Percentiles rank a stretch among this genome's conserved stretches.
Evolutionary conservation across 2,329 filamentous ascomycete genomes (phyloP).

Genomic region (Colletotrichum coccodes): DNA sequence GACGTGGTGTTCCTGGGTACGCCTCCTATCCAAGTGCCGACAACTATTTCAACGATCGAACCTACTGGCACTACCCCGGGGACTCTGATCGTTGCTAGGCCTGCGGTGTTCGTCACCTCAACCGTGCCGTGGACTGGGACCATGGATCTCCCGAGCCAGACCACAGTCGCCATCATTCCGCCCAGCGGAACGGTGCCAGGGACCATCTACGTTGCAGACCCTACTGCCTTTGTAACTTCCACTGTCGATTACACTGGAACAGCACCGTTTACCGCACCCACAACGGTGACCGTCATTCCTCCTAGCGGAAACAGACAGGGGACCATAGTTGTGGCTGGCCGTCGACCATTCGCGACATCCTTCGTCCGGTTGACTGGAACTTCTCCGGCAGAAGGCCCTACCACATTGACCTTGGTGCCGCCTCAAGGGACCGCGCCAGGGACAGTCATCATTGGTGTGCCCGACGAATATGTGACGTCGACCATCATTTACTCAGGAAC

Average conservation of each 20-base stretch:
- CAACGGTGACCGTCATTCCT: slow-evolving; percentile 15
- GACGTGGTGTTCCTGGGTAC: slow-evolving; percentile 5
- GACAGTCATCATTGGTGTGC: not conserved
- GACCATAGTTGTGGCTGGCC: slow-evolving; percentile 7
- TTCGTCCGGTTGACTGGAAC: not conserved
- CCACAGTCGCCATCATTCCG: slow-evolving; percentile 5
- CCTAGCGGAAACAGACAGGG: slow-evolving; percentile 10
- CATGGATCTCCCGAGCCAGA: not conserved
- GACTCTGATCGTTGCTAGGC: slow-evolving; percentile 19
- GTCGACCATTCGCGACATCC: not conserved
- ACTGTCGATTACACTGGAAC: slow-evolving; percentile 5
- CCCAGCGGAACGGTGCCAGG: slow-evolving; percentile 18
- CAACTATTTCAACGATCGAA: not conserved
- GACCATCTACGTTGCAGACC: slow-evolving; percentile 18
- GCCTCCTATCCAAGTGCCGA: not conserved
- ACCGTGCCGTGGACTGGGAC: slow-evolving; percentile 17
- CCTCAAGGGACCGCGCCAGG: not conserved
- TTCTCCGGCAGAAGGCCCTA: not conserved
- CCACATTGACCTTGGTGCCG: not conserved
- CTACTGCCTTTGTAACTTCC: slow-evolving; percentile 20
- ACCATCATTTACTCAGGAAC: slow-evolving; percentile 3
- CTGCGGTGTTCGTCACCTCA: slow-evolving; percentile 25
- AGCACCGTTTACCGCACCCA: not conserved
- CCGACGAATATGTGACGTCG: not conserved
- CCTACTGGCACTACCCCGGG: slow-evolving; percentile 21